Evolutionary conservation across 2,329 filamentous ascomycete species (phyloP).

Genomic region (Arthrobotrys sinensis): DNA sequence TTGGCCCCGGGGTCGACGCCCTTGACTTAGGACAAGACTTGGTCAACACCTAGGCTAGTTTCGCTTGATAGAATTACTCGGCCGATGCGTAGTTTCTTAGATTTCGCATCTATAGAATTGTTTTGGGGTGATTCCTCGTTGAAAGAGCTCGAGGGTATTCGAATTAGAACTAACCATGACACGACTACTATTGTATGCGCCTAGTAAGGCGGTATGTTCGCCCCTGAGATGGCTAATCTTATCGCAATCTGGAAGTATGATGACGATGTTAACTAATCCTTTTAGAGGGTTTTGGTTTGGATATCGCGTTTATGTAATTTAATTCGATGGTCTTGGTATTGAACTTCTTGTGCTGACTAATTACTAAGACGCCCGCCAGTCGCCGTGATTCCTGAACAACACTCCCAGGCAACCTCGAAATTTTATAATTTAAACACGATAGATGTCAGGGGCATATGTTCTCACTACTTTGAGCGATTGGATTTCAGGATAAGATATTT

Average conservation of each 20-base stretch:
- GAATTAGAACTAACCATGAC: no score
- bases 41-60: neutral
- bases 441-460: no score
- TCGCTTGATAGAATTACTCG: no score
- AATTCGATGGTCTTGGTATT: neutral
- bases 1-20: neutral
- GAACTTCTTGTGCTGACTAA: neutral
- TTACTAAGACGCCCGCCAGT: neutral
- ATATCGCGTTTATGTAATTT: slow-evolving; percentile 1
- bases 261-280: neutral
- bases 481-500: no score
- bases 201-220: neutral
- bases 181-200: neutral
- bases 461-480: no score
- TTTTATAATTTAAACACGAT: no score
- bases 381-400: no score
- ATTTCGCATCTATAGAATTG: no score
- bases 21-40: neutral
- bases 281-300: neutral
- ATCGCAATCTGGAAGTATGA: neutral
- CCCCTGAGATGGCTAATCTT: neutral
- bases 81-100: no score
- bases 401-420: no score
- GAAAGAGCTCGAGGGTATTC: no score
- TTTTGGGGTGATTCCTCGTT: no score